Evolutionary conservation across 2,329 filamentous ascomycete species (phyloP), one percentile per base, ranked within the genome.

Genomic region (Aspergillus sp.): DNA sequence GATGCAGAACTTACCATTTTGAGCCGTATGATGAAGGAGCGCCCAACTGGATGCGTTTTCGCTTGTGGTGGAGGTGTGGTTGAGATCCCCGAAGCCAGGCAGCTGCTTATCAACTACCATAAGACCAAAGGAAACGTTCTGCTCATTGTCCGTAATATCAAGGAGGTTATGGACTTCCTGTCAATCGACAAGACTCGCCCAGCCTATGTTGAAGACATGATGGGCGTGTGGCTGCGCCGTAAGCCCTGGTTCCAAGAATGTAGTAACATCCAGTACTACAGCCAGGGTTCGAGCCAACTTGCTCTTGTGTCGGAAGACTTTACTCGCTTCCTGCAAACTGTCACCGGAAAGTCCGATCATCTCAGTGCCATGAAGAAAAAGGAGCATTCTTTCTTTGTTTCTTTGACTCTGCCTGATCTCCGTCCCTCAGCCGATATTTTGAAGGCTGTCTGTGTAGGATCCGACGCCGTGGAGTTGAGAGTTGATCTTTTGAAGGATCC

Each of bases 41-140:
- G 87, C 55, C 74, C 86, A 2, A 79, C 76, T 2, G 86, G 86
- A 4, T 76, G 95, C 59, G 79, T 98, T 49, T 90, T 98, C 61
- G 93, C 93, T 1, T 97, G 91, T 53, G 93, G 93, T 42, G 93
- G 93, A 35, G 93, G 93, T 28, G 80, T 98, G 28, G 90, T 98
- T 8, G 93, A 98, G 65, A 87, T 81, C 1, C 79, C 85, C 1
- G 85, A 86, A 57, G 89, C 90, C 13, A 83, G 90, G 11, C 78
- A 88, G 49, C 67, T 94, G 27, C 79, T 98, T 31, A 73, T 77
- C 27, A 76, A 84, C 30, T 91, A 90, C 62, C 80, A 86, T 57
- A 80, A 82, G 52, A 78, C 72, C 47, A 89, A 90, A 31, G 93
- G 93, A 5, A 84, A 86, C 49, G 91, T 98, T 5, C 74, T 98